A percentile compares a stretch with the other conserved stretches of the same genome.
phyloP scores from a whole-genome alignment of 257 asterid species.

The Oldenlandia corymbosa region DNA sequence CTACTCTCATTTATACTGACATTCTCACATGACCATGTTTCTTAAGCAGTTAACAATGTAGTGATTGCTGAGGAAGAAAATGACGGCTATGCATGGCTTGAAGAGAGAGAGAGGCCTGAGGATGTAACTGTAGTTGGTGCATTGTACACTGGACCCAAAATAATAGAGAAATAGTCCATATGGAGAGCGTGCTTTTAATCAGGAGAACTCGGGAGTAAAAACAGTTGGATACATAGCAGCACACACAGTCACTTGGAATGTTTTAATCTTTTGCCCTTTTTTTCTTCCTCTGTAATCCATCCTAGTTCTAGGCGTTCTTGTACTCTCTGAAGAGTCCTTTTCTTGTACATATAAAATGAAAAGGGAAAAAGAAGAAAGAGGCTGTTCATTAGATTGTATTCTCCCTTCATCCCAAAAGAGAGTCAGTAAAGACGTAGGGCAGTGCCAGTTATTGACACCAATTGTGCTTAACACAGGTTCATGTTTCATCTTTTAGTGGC shows the following conservation, averaged over 20 bases:
- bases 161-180: slow-evolving; percentile 31
- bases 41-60: slow-evolving; percentile 29
- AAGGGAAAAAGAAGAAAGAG: no score
- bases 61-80: slow-evolving; percentile 26
- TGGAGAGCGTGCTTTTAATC: neutral
- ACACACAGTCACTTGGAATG: neutral
- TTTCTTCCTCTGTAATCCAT: neutral
- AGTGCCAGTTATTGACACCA: no score
- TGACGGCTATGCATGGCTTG: slow-evolving; percentile 64
- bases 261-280: neutral
- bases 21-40: no score
- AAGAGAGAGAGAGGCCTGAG: slow-evolving; percentile 70
- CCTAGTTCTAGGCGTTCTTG: neutral
- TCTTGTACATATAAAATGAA: slow-evolving; percentile 16
- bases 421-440: no score
- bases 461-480: no score
- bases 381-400: no score
- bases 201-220: neutral
- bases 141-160: slow-evolving; percentile 61
- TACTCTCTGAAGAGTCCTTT: neutral
- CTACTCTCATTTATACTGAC: no score
- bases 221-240: neutral
- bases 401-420: no score
- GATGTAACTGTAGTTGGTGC: slow-evolving; percentile 51
- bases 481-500: no score